Percentiles rank a stretch among this genome's conserved stretches.
Conservation (phyloP, 768 basidiomycete genomes). For the Lactarius pseudohatsudake region DNA sequence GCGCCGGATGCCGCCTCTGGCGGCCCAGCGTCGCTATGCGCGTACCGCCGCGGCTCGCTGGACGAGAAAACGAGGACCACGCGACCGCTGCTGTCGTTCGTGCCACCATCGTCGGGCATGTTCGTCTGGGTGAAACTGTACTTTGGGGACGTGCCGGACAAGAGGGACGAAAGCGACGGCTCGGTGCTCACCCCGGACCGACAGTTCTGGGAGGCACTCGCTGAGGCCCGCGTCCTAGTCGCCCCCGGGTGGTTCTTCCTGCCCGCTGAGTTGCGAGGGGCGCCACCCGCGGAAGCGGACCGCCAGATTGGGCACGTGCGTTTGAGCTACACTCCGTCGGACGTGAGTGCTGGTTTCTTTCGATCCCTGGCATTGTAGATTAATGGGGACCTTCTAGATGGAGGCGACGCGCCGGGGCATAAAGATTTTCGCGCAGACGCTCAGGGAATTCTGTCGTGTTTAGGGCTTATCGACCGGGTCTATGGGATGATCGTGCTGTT, state of each 20-base stretch:
- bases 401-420: constrained; percentile 15
- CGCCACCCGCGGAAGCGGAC: constrained; percentile 9
- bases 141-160: constrained; percentile 54
- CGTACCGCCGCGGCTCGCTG: constrained; percentile 36
- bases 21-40: constrained; percentile 47
- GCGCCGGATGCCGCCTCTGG: constrained; percentile 36
- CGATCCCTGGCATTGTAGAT: background rate
- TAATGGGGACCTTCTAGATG: constrained; percentile 28
- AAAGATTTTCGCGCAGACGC: constrained; percentile 21
- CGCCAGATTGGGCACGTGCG: constrained; percentile 51
- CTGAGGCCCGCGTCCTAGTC: constrained; percentile 63
- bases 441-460: constrained; percentile 20
- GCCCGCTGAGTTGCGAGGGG: constrained; percentile 33
- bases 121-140: constrained; percentile 73
- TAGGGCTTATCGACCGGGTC: background rate
- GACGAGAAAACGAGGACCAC: constrained; percentile 42
- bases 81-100: constrained; percentile 57
- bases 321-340: constrained; percentile 54
- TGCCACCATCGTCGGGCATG: constrained; percentile 83
- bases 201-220: constrained; percentile 60
- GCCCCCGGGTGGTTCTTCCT: constrained; percentile 60
- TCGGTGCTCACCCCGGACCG: constrained; percentile 48
- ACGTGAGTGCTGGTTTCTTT: constrained; percentile 40
- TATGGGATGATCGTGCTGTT: too few species aligned
- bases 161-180: constrained; percentile 34